Base-by-base conservation (phyloP, 2,329 filamentous ascomycete species). In the Diaporthe humulicola region DNA sequence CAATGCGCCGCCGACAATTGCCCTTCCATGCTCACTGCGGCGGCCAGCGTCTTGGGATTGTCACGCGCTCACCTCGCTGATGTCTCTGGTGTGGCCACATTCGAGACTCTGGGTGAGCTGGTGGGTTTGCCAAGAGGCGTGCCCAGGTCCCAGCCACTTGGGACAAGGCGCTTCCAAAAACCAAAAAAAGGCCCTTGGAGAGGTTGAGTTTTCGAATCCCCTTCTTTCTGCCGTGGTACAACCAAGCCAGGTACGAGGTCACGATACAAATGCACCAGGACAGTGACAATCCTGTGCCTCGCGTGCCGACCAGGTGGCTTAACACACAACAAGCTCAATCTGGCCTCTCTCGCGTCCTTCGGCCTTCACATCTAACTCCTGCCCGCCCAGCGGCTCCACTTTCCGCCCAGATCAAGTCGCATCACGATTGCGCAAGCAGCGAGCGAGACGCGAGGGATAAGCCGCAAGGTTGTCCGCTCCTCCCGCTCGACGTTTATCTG, bases 401-500 rank as follows among this genome's bases (percentile, higher is more conserved):
- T 64, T 72, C 33, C 57, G 38, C 38, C 67, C 50, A 71, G 69
- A 38, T 36, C 69, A 71, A 69, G 48, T 40, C 64, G 64, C 64
- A 69, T 67, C 45, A 67, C 64, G 64, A 70, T 70, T 70, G 52
- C 67, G 67, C 67, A 70, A 70, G 28, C 64, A 67, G 64, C 57
- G 54, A 64, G 57, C 70, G 45, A 72, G 45, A 72, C 57, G 70
- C 70, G 70, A 64, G 60, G 33, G 33, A 33, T 36, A 45, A 56
- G 57, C 40, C 45, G 30, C 70, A 40, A 40, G 56, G 45, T 54
- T 64, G 30, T 54, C 42, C 38, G 56, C 45, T 38, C 28, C 58
- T 52, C 25, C n/a, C 61, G 12, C 33, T 25, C 17, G 4, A 12
- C 4, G 15, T 30, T 15, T 28, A 14, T 28, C 45, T 28, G 64